Evolutionary conservation across 1,284 basidiomycete species (phyloP).

Genomic region (Pyrrhoderma lamaoense): DNA sequence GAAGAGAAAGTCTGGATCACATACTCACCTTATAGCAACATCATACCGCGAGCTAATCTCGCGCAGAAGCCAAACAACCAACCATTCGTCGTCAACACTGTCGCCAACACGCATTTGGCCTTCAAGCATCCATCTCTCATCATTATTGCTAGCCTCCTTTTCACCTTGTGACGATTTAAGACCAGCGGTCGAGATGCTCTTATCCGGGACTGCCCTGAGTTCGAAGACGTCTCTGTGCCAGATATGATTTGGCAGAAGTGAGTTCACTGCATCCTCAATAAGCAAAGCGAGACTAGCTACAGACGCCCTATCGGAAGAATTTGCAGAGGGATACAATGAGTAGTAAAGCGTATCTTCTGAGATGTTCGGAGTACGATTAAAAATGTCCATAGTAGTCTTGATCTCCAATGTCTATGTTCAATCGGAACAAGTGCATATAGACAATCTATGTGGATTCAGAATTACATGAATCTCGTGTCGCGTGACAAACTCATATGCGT

Average conservation of each 20-base stretch:
- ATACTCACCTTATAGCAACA: slow-evolving; percentile 59
- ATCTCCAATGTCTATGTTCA: slow-evolving; percentile 21
- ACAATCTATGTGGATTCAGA: too few species aligned
- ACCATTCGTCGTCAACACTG: slow-evolving; percentile 95
- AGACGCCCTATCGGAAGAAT: slow-evolving; percentile 47
- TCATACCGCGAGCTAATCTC: slow-evolving; percentile 75
- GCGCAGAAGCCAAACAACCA: slow-evolving; percentile 78
- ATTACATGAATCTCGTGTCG: too few species aligned
- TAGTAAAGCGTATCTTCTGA: slow-evolving; percentile 84
- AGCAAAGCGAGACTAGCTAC: slow-evolving; percentile 65
- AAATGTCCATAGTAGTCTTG: slow-evolving; percentile 37
- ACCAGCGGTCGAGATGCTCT: background rate
- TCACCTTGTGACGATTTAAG: slow-evolving; percentile 31
- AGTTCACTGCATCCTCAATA: slow-evolving; percentile 53
- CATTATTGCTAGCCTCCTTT: slow-evolving; percentile 16
- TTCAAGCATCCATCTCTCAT: slow-evolving; percentile 50
- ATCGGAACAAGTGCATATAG: slow-evolving; percentile 5
- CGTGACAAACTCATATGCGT: background rate
- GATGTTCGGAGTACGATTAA: slow-evolving; percentile 67
- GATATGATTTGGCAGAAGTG: slow-evolving; percentile 59
- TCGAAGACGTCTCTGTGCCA: slow-evolving; percentile 90
- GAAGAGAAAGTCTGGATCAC: background rate
- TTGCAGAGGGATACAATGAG: slow-evolving; percentile 52
- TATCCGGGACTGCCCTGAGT: slow-evolving; percentile 50
- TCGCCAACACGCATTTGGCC: slow-evolving; percentile 86